Evolutionary conservation across 129 eudicot species (phyloP).

Genomic region (Artemisia tridentata): DNA sequence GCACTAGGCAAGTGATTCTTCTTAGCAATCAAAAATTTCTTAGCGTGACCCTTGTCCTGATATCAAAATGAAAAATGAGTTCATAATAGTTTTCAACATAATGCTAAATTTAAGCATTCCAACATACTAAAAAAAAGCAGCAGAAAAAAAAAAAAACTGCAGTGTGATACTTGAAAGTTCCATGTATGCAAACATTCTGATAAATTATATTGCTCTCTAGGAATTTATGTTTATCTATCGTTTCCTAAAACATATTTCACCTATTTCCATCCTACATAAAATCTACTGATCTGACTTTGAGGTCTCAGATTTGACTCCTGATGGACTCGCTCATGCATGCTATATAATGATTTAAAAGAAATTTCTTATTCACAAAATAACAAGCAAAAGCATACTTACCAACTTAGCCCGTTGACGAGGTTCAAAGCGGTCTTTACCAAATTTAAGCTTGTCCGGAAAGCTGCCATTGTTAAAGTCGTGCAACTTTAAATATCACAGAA

Average conservation of each 20-base stretch:
- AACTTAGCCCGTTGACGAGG: constrained; percentile 43
- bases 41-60: constrained; percentile 50
- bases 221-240: not conserved
- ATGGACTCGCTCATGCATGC: not conserved
- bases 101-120: too few relatives aligned
- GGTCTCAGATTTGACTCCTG: constrained; percentile 17
- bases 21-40: constrained; percentile 32
- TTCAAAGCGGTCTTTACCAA: constrained; percentile 34
- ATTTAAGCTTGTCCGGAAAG: constrained; percentile 48
- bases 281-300: constrained; percentile 7
- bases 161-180: too few relatives aligned
- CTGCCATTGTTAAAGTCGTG: constrained; percentile 48
- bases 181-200: too few relatives aligned
- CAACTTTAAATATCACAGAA: not conserved
- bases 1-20: constrained; percentile 41
- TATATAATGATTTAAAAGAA: not conserved
- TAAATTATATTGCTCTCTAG: too few relatives aligned
- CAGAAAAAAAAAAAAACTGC: too few relatives aligned
- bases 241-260: not conserved
- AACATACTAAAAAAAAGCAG: too few relatives aligned
- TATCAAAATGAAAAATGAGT: constrained; percentile 8
- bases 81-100: not conserved
- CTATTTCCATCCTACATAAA: constrained; percentile 8
- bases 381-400: constrained; percentile 43
- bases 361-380: constrained; percentile 12